These are phyloP conservation scores for Cladosporium oxysporum DNA, from an alignment of 2,329 filamentous ascomycete genomes.

Conservation along the genomic window DNA sequence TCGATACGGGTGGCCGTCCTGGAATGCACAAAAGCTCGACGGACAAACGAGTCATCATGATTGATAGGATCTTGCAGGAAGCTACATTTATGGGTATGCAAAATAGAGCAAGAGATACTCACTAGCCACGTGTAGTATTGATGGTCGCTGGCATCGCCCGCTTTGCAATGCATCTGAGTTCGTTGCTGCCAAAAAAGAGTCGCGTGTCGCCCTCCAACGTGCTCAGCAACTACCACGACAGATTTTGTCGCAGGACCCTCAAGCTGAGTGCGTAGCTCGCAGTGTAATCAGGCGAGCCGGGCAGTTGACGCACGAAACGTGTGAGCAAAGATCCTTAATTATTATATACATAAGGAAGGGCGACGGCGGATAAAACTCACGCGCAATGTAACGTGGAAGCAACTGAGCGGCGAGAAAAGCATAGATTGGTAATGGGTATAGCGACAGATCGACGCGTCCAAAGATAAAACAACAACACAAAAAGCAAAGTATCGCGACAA, in stretches of 20 bases:
- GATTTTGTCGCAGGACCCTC: no score
- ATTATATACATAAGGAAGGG: background rate
- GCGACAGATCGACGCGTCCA: background rate
- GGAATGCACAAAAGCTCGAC: background rate
- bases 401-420: background rate
- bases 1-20: background rate
- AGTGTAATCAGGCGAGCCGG: no score
- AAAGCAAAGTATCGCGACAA: conserved; percentile 4
- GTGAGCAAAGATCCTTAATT: background rate
- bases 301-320: background rate
- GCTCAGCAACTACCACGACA: no score
- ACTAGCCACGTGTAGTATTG: background rate
- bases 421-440: background rate
- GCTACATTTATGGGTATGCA: background rate
- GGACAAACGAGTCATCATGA: background rate
- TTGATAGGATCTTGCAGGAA: background rate
- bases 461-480: background rate
- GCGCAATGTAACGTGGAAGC: background rate
- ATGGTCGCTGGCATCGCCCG: background rate
- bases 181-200: no score
- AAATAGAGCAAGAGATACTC: background rate
- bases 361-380: background rate
- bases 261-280: no score
- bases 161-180: background rate
- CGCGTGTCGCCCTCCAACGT: no score